phyloP scores from a whole-genome alignment of 805 yeast genomes.

The Yamadazyma kitorensis region DNA sequence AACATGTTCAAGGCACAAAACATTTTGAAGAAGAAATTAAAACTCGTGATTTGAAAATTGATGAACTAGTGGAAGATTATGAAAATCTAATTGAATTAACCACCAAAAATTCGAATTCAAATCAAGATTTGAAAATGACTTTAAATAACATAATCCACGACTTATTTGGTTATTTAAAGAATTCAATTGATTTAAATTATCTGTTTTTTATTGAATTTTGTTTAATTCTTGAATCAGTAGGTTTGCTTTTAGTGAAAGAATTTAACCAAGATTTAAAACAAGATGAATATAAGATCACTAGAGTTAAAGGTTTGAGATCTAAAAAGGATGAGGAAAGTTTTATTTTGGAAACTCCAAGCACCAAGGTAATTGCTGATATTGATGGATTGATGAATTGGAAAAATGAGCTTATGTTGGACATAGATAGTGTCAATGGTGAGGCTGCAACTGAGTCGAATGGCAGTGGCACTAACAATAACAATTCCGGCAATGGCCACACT shows the following conservation, averaged over 20 bases:
- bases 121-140: conserved; percentile 24
- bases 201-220: conserved; percentile 46
- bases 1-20: conserved; percentile 53
- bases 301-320: conserved; percentile 77
- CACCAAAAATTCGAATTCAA: conserved; percentile 20
- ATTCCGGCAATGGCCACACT: neutral
- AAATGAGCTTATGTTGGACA: conserved; percentile 22
- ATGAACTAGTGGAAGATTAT: conserved; percentile 42
- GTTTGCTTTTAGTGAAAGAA: conserved; percentile 59
- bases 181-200: conserved; percentile 17
- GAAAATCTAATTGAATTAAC: conserved; percentile 43
- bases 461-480: neutral
- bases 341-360: conserved; percentile 33
- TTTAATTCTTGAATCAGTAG: conserved; percentile 68
- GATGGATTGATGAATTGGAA: conserved; percentile 47
- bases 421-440: conserved; percentile 3
- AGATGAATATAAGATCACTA: conserved; percentile 49
- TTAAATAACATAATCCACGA: conserved; percentile 20
- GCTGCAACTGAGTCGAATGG: no score
- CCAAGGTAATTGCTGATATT: conserved; percentile 42
- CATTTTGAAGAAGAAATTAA: conserved; percentile 49
- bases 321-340: conserved; percentile 30
- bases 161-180: conserved; percentile 15
- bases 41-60: conserved; percentile 41
- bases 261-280: conserved; percentile 15